Evolutionary conservation across 2,329 filamentous ascomycete species (phyloP), one percentile per base, ranked within the genome.

Genomic region (Trichophyton mentagrophytes): DNA sequence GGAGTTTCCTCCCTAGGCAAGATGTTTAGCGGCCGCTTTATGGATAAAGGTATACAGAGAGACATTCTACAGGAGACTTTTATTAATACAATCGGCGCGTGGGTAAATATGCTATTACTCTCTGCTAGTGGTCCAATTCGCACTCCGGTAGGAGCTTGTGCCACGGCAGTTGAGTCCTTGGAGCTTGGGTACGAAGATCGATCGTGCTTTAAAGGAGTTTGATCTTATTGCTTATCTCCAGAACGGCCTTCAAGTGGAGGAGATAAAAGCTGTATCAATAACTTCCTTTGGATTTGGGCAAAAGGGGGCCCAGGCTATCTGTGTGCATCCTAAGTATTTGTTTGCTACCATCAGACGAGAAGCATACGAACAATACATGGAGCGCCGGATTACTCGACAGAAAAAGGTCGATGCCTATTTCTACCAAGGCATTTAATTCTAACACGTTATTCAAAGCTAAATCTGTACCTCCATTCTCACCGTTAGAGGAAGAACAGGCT

Each of bases 231-330:
- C 69, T 0, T 76, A 71, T 57, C 73, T 73, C 0, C 66, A 64
- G 55, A 42, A 65, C 4, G 64, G 64, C 1, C 64, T 73, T 0
- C 62, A 63, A n/a, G 62, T 57, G 2, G 46, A 61, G 0, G 66
- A 65, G 2, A 51, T 74, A 3, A 74, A 73, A 38, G 74, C 75
- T 1, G 72, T 73, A 57, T 69, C 68, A 22, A 64, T 77, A 17
- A 77, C 72, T 2, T 75, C 71, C 1, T 79, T 79, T 59, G 76
- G 76, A 0, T 78, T 78, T 61, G 75, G 75, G 0, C 76, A 78
- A 64, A 78, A 78, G 62, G 73, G 75, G 3, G 74, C 69, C 0
- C 67, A 75, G 58, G 71, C 67, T 1, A 64, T 78, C 11, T 68
- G 71, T 0, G 71, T 77, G 0, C 64, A 70, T 8, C 71, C 76